phyloP scores from a whole-genome alignment of 2,329 filamentous ascomycete genomes.

The Diaporthe sp. region DNA sequence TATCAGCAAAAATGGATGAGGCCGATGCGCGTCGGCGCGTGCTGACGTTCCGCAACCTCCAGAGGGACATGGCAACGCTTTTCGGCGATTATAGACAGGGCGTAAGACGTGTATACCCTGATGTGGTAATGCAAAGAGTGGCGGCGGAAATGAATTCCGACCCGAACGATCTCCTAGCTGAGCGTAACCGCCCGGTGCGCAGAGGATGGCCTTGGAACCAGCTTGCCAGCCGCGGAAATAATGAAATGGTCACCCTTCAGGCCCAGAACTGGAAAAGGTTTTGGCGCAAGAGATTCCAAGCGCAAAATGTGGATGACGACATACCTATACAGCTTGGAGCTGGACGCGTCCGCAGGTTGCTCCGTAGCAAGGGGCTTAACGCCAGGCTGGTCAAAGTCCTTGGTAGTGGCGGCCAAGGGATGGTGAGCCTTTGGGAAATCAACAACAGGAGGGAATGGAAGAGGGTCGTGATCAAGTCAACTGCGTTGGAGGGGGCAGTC shows the following conservation, averaged over 20 bases:
- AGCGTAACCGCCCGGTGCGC: neutral
- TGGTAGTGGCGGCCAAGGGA: slow-evolving; percentile 3
- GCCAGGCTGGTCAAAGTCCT: neutral
- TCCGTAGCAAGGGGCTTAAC: neutral
- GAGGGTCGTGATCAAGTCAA: slow-evolving; percentile 22
- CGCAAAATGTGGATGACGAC: neutral
- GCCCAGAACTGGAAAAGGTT: slow-evolving; percentile 9
- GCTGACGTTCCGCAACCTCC: neutral
- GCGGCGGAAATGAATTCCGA: slow-evolving; percentile 9
- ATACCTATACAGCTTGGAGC: slow-evolving; percentile 3
- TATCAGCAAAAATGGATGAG: neutral
- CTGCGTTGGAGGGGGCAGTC: neutral
- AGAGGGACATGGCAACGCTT: neutral
- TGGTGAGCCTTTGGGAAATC: slow-evolving; percentile 17
- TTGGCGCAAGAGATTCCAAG: slow-evolving; percentile 1
- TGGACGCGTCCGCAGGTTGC: slow-evolving; percentile 7
- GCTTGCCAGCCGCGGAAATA: neutral
- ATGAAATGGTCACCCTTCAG: neutral
- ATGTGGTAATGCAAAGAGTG: slow-evolving; percentile 5
- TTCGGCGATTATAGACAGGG: slow-evolving; percentile 7
- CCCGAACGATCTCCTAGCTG: neutral
- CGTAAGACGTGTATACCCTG: neutral
- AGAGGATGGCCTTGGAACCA: slow-evolving; percentile 16
- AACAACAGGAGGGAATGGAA: slow-evolving; percentile 5
- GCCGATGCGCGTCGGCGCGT: neutral